Conservation (phyloP, 495 filamentous ascomycete genomes). For the Parathielavia appendiculata region DNA sequence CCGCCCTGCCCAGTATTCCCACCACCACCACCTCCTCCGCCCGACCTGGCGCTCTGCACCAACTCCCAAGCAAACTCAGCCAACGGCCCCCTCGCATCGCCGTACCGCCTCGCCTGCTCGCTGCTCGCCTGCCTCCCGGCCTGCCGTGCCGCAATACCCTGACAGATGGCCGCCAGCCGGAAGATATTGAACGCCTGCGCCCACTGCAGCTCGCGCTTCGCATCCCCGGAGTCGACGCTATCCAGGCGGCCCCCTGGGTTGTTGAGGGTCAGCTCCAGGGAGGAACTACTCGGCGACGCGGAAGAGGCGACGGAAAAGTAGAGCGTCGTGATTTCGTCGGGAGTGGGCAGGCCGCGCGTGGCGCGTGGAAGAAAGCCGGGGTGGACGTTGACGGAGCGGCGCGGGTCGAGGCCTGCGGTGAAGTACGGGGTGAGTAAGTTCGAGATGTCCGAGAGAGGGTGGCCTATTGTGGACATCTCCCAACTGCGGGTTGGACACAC, state of each 20-base stretch:
- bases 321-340: slow-evolving; percentile 65
- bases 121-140: slow-evolving; percentile 88
- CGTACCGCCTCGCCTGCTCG: slow-evolving; percentile 69
- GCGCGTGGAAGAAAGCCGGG: slow-evolving; percentile 54
- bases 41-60: slow-evolving; percentile 27
- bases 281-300: slow-evolving; percentile 11
- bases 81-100: slow-evolving; percentile 56
- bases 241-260: not conserved
- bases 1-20: not conserved
- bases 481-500: slow-evolving; percentile 56
- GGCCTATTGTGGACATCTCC: slow-evolving; percentile 96
- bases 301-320: slow-evolving; percentile 64
- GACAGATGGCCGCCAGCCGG: slow-evolving; percentile 73
- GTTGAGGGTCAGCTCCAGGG: slow-evolving; percentile 25
- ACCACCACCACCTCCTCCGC: slow-evolving; percentile 1
- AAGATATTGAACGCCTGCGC: slow-evolving; percentile 57
- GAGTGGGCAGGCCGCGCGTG: slow-evolving; percentile 69
- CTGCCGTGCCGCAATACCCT: slow-evolving; percentile 85
- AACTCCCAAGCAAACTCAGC: slow-evolving; percentile 72
- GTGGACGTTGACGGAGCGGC: slow-evolving; percentile 33
- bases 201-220: slow-evolving; percentile 58
- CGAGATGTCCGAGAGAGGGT: slow-evolving; percentile 82
- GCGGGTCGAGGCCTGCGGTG: slow-evolving; percentile 36
- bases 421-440: slow-evolving; percentile 71
- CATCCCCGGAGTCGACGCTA: slow-evolving; percentile 26